Evolutionary conservation across 306 rosid genomes (phyloP).

Genomic region (Sphenostylis stenocarpa): DNA sequence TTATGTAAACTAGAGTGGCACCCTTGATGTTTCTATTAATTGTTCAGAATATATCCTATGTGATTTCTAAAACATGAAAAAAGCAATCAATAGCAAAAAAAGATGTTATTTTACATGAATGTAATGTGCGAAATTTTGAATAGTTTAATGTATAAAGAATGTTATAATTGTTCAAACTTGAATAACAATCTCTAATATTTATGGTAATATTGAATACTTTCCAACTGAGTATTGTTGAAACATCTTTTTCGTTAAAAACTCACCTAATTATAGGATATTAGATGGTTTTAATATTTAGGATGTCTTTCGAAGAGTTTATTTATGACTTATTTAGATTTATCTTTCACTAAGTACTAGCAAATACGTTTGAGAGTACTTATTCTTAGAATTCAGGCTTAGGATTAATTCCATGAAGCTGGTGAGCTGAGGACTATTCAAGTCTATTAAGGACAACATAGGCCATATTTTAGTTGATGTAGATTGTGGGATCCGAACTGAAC

Average conservation of each 20-base stretch:
- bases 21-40: constrained; percentile 6
- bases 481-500: neutral
- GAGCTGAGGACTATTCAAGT: neutral
- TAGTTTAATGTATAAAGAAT: neutral
- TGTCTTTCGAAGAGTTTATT: neutral
- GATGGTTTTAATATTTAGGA: neutral
- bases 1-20: neutral
- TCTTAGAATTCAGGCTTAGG: neutral
- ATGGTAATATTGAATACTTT: constrained; percentile 4
- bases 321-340: neutral
- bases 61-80: constrained; percentile 12
- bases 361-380: neutral
- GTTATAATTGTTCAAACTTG: constrained; percentile 13
- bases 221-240: neutral
- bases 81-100: neutral
- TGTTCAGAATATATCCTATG: neutral
- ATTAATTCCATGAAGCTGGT: neutral
- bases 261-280: neutral
- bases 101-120: constrained; percentile 7
- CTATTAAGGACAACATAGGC: neutral
- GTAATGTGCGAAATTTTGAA: neutral
- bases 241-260: neutral
- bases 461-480: neutral
- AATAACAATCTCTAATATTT: neutral
- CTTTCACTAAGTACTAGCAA: neutral